Percentiles rank a stretch among this genome's conserved stretches.
Conservation (phyloP, 352 stramenopile genomes). For the Elongisporangium senticosum region DNA sequence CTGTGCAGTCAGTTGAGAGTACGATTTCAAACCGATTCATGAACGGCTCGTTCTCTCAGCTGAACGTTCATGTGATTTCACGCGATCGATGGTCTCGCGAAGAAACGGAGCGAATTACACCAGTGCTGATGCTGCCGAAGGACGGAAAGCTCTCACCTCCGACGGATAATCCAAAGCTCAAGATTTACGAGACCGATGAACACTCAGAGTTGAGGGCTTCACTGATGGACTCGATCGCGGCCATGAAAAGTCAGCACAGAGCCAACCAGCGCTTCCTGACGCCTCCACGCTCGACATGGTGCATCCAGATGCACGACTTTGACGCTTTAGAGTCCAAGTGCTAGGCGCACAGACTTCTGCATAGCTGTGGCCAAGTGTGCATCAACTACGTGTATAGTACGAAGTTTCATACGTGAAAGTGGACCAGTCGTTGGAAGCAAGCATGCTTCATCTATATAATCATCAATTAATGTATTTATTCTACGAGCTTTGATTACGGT, state of each 20-base stretch:
- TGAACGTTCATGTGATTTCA: constrained; percentile 74
- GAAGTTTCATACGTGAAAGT: neutral
- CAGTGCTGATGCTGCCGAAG: constrained; percentile 69
- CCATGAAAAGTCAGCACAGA: constrained; percentile 21
- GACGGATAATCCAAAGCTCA: constrained; percentile 74
- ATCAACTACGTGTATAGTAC: neutral
- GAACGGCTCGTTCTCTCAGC: constrained; percentile 67
- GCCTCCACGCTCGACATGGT: constrained; percentile 72
- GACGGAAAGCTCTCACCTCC: constrained; percentile 56
- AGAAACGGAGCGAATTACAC: constrained; percentile 51
- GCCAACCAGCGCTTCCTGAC: constrained; percentile 44
- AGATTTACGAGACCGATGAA: constrained; percentile 61
- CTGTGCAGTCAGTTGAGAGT: constrained; percentile 59
- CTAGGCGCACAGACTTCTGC: constrained; percentile 10
- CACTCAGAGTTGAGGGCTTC: constrained; percentile 58
- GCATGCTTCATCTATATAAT: neutral
- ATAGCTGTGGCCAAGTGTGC: neutral
- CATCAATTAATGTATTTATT: constrained; percentile 1
- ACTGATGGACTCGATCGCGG: constrained; percentile 38
- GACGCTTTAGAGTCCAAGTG: constrained; percentile 39
- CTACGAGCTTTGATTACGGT: neutral
- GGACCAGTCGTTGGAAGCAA: neutral
- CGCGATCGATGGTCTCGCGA: constrained; percentile 65
- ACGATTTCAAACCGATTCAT: constrained; percentile 80
- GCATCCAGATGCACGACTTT: constrained; percentile 80